A percentile compares a stretch with the other conserved stretches of the same genome.
These are phyloP conservation scores for Aspergillus sparsus DNA, from an alignment of 495 filamentous ascomycete species.

Conservation along the genomic window DNA sequence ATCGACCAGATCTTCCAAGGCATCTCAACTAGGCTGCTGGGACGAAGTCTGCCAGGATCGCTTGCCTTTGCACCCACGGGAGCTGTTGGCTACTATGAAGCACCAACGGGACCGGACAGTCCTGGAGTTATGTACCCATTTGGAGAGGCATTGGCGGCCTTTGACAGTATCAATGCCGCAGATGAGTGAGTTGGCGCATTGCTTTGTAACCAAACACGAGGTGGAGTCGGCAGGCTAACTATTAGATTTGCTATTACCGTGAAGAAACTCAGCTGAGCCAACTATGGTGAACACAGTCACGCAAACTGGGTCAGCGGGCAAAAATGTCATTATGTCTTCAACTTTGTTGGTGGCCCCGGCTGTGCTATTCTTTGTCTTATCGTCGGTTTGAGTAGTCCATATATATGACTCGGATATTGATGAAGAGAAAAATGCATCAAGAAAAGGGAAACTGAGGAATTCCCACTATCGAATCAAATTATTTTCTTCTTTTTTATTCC, in stretches of 20 bases:
- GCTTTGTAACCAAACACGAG: not conserved
- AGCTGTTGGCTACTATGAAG: conserved; percentile 25
- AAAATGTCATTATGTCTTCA: not conserved
- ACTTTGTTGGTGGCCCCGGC: not conserved
- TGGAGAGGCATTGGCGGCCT: not conserved
- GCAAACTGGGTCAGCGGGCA: conserved; percentile 12
- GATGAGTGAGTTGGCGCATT: conserved; percentile 9
- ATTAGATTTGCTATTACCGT: not conserved
- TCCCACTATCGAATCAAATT: too few relatives aligned
- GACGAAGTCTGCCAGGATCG: conserved; percentile 24
- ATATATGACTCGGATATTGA: too few relatives aligned
- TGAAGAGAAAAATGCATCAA: too few relatives aligned
- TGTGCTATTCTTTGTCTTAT: not conserved
- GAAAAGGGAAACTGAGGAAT: too few relatives aligned
- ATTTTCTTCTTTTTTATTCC: too few relatives aligned
- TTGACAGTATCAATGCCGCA: not conserved
- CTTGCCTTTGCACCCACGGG: conserved; percentile 24
- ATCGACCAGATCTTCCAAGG: conserved; percentile 9
- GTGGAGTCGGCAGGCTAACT: conserved; percentile 1
- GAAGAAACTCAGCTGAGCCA: conserved; percentile 11
- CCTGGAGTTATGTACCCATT: not conserved
- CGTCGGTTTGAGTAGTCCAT: too few relatives aligned
- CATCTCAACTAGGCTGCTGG: conserved; percentile 11
- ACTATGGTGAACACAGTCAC: conserved; percentile 10
- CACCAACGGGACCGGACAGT: conserved; percentile 19